Percentiles rank a stretch among this genome's conserved stretches.
phyloP scores from a whole-genome alignment of 1,284 basidiomycete genomes.

The Singerocomus inundabilis region DNA sequence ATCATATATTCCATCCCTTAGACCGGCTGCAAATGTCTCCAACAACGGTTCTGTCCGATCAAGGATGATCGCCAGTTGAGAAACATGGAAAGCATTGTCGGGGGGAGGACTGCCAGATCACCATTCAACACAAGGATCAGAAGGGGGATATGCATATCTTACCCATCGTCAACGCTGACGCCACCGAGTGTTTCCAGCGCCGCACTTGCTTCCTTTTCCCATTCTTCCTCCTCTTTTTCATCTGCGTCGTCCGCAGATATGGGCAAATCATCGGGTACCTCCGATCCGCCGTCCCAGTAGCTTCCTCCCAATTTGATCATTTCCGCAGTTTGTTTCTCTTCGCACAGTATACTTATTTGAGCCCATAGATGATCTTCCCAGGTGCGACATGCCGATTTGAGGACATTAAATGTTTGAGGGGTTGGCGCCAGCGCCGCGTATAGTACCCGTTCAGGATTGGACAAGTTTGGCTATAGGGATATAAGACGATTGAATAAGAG shows the following conservation, averaged over 20 bases:
- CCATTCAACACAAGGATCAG: conserved; percentile 3
- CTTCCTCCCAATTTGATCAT: conserved; percentile 52
- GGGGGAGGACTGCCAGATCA: conserved; percentile 51
- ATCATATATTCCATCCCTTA: conserved; percentile 52
- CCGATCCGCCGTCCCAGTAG: conserved; percentile 62
- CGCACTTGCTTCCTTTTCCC: conserved; percentile 57
- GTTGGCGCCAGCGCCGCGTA: conserved; percentile 88
- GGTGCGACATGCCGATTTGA: conserved; percentile 77
- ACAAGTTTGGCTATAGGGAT: conserved; percentile 55
- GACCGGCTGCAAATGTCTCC: conserved; percentile 66
- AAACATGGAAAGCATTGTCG: conserved; percentile 82
- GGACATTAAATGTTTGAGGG: conserved; percentile 69
- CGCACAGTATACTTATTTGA: conserved; percentile 81
- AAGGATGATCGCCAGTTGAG: conserved; percentile 85
- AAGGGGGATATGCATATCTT: conserved; percentile 3
- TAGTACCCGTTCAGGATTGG: conserved; percentile 76
- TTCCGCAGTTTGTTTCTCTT: conserved; percentile 72
- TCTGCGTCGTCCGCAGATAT: conserved; percentile 34
- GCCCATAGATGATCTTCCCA: conserved; percentile 99
- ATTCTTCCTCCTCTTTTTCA: conserved; percentile 56
- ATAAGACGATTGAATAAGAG: conserved; percentile 8
- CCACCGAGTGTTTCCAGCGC: conserved; percentile 53
- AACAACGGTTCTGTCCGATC: conserved; percentile 68
- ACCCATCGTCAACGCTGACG: conserved; percentile 62
- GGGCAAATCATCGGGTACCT: conserved; percentile 40